phyloP scores from a whole-genome alignment of 1,139 yeast genomes.

The Torulaspora globosa region DNA sequence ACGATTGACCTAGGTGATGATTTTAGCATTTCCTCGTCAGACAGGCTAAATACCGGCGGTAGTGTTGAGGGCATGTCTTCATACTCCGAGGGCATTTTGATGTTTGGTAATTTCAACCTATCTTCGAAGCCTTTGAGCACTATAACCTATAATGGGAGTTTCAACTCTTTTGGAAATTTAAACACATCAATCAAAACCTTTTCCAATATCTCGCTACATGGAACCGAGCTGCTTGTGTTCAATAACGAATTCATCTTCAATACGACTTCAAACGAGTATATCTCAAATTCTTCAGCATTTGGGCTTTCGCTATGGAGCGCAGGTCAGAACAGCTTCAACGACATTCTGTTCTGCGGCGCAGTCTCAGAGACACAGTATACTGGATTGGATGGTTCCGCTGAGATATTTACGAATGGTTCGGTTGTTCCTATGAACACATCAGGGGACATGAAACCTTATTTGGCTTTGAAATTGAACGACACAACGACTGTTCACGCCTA shows the following conservation, averaged over 20 bases:
- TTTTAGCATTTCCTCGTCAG: conserved; percentile 14
- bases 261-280: conserved; percentile 18
- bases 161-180: conserved; percentile 25
- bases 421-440: conserved; percentile 2
- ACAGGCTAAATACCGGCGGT: conserved; percentile 18
- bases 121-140: conserved; percentile 16
- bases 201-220: conserved; percentile 32
- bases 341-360: conserved; percentile 41
- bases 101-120: conserved; percentile 23
- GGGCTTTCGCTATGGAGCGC: conserved; percentile 32
- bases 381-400: conserved; percentile 20
- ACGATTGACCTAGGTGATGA: conserved; percentile 19
- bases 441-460: conserved; percentile 18
- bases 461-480: conserved; percentile 30
- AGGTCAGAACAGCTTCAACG: conserved; percentile 29
- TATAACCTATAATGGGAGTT: conserved; percentile 33
- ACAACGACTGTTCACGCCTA: conserved; percentile 30
- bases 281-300: conserved; percentile 27
- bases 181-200: conserved; percentile 13
- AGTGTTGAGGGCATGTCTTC: conserved; percentile 17
- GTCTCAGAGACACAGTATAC: conserved; percentile 16
- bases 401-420: conserved; percentile 11
- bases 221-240: conserved; percentile 22
- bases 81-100: conserved; percentile 25
- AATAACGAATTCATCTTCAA: conserved; percentile 27